Conservation (phyloP, 2,329 filamentous ascomycete species). For the Exophiala alcalophila region DNA sequence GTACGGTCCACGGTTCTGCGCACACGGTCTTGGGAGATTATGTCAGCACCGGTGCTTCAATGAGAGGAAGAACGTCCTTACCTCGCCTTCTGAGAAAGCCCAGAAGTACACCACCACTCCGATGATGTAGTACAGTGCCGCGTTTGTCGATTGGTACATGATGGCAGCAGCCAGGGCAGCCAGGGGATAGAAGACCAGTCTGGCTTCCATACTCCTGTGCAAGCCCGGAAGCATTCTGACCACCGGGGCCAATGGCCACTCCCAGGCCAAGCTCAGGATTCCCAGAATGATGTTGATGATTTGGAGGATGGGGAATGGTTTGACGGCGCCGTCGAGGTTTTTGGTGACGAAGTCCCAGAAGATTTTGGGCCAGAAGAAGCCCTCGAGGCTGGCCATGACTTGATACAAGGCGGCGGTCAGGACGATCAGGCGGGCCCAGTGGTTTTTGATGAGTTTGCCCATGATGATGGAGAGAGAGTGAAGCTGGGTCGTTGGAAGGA, state of each 20-base stretch:
- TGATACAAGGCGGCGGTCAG: slow-evolving; percentile 83
- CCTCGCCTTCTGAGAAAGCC: slow-evolving; percentile 97
- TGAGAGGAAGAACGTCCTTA: slow-evolving; percentile 47
- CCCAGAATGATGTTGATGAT: slow-evolving; percentile 84
- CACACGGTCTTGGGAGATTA: slow-evolving; percentile 57
- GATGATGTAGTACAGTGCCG: slow-evolving; percentile 86
- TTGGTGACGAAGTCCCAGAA: slow-evolving; percentile 97
- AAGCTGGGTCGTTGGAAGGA: slow-evolving; percentile 7
- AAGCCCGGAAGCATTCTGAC: slow-evolving; percentile 63
- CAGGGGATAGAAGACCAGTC: slow-evolving; percentile 78
- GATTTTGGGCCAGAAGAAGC: slow-evolving; percentile 98
- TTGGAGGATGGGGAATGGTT: slow-evolving; percentile 83
- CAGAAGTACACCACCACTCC: slow-evolving; percentile 88
- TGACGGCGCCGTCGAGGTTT: slow-evolving; percentile 80
- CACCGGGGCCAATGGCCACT: slow-evolving; percentile 75
- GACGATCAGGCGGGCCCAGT: slow-evolving; percentile 93
- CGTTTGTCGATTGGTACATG: slow-evolving; percentile 88
- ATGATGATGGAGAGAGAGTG: slow-evolving; percentile 50
- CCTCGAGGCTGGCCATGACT: slow-evolving; percentile 75
- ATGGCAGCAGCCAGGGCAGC: slow-evolving; percentile 70
- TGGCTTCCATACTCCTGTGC: slow-evolving; percentile 83
- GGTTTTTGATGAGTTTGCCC: slow-evolving; percentile 99
- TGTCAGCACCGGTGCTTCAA: slow-evolving; percentile 24
- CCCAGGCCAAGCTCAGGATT: slow-evolving; percentile 74
- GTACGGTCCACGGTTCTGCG: slow-evolving; percentile 67